Percentiles rank a stretch among this genome's conserved stretches.
Conservation (phyloP, 192 early-diverging fungal species). For the Backusella australiensis region DNA sequence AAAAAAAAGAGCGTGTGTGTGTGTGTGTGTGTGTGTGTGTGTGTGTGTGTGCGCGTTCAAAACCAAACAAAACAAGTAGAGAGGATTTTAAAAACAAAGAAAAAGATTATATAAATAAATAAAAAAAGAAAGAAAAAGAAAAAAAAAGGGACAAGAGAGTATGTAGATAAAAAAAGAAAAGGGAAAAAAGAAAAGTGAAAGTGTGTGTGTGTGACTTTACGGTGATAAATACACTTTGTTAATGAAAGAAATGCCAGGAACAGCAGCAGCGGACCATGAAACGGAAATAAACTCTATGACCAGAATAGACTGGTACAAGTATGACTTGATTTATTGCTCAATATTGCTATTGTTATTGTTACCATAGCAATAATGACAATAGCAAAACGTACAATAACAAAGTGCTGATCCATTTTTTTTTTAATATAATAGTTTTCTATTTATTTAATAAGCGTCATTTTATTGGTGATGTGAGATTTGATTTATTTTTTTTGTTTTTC, state of each 20-base stretch:
- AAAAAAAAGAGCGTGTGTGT: neutral
- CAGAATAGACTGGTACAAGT: neutral
- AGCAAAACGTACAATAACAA: neutral
- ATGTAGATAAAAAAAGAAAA: neutral
- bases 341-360: neutral
- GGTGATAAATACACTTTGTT: neutral
- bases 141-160: neutral
- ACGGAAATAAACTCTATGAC: slow-evolving; percentile 4
- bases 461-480: neutral
- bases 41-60: neutral
- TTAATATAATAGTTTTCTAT: neutral
- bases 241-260: neutral
- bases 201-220: neutral
- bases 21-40: neutral
- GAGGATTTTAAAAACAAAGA: neutral
- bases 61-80: neutral
- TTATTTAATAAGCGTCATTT: neutral
- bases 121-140: neutral
- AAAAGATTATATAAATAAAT: neutral
- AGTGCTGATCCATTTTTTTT: neutral
- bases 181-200: no score
- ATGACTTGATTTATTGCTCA: neutral
- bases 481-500: neutral
- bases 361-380: neutral
- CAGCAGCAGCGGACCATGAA: neutral